Evolutionary conservation across 257 asterid species (phyloP), one percentile per base, ranked within the genome.

Genomic region (Pogostemon cablin): DNA sequence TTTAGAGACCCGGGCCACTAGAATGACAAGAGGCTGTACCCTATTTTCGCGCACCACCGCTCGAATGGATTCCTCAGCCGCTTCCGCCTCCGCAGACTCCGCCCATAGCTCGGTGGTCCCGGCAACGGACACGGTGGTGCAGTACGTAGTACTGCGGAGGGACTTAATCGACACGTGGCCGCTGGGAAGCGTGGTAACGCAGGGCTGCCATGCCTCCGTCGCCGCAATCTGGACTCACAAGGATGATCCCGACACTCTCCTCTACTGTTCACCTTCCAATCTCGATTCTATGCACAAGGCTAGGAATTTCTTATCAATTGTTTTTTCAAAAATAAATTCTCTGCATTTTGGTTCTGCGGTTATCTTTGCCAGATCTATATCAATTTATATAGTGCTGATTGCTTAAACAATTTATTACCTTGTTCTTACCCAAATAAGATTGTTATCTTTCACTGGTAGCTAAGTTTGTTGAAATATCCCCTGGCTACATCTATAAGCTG

Each of bases 191-290:
- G 80, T 87, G 58, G 86, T 91, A 4, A 87, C 97, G 9, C 99
- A 91, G 84, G 97, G 99, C 41, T 93, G 97, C 83, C 96, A 93
- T 81, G 99, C 97, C 81, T 80, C 99, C 69, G 96, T 93, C 60
- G 97, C 95, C 48, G 95, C 97, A 35, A 80, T 93, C 50, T 86
- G 93, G 91, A 49, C 81, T 41, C 80, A 83, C 80, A 91, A 82
- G 84, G 96, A 86, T 11, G 97, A 93, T 64, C 84, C 86, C 9
- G 66, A 81, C 44, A 93, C 98, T 39, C 84, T 79, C 17, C 72
- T 43, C 3, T 93, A 89, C 59, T 93, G 98, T 56, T 74, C 81
- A 71, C 85, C 92, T 75, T 58, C 84, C 62, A 88, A 93, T 79
- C 82, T 93, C n/a, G 85, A 90, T 72, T 80, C 86, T 40, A 93